These are phyloP conservation scores for Globisporangium paddicum DNA, from an alignment of 352 stramenopile genomes.

Conservation along the genomic window DNA sequence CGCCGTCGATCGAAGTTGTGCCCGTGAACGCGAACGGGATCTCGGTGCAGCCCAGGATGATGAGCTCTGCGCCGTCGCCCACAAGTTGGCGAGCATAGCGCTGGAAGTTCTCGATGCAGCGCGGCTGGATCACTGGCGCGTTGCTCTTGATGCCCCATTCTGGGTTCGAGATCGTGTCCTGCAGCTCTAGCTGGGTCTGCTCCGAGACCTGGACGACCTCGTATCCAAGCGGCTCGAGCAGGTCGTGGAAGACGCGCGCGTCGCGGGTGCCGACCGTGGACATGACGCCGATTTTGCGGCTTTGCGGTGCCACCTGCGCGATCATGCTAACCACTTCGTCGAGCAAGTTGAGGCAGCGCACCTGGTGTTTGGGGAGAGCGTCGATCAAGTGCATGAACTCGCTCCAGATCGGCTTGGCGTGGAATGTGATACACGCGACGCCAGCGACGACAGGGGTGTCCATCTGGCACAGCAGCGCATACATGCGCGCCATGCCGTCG, in stretches of 20 bases:
- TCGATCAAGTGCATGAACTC: constrained; percentile 24
- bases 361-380: not conserved
- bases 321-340: constrained; percentile 36
- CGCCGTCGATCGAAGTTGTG: constrained; percentile 24
- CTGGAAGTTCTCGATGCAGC: constrained; percentile 38
- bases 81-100: constrained; percentile 30
- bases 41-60: constrained; percentile 49
- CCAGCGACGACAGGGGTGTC: constrained; percentile 31
- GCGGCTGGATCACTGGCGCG: constrained; percentile 26
- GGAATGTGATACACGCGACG: constrained; percentile 53
- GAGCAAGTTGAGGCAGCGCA: constrained; percentile 42
- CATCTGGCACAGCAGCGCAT: constrained; percentile 29
- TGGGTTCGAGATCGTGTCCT: constrained; percentile 46
- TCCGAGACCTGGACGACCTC: constrained; percentile 30
- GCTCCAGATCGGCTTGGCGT: constrained; percentile 38
- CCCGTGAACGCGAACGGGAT: constrained; percentile 43
- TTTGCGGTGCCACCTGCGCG: constrained; percentile 18
- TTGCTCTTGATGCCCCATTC: constrained; percentile 56
- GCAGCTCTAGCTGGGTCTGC: constrained; percentile 29
- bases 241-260: constrained; percentile 30
- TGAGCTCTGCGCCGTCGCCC: constrained; percentile 25
- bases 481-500: constrained; percentile 41
- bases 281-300: constrained; percentile 33
- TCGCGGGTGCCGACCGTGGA: constrained; percentile 37
- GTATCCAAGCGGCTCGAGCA: constrained; percentile 37